Evolutionary conservation across 2,329 filamentous ascomycete genomes (phyloP), one percentile per base, ranked within the genome.

Genomic region (Fonsecaea pedrosoi): DNA sequence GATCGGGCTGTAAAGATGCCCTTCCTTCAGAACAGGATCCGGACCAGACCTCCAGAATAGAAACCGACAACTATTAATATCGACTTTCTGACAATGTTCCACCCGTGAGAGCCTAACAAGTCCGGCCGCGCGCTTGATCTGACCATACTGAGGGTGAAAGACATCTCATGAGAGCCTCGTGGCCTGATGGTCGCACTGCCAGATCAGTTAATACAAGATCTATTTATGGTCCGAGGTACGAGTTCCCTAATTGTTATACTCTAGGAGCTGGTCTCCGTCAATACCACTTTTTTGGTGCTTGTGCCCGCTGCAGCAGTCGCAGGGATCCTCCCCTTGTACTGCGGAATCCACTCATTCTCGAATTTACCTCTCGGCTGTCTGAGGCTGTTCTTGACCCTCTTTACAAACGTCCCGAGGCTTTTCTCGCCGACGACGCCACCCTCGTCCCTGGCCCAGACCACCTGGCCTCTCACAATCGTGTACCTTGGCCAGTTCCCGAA

Each of bases 401-500:
- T 37, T 13, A 62, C 53, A 45, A 42, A 62, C 37, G 6, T 48
- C 8, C 60, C 60, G 8, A 18, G 50, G 42, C 18, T 37, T 32
- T 55, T 62, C 2, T 32, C 54, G 53, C 60, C 60, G 15, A 62
- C 3, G 5, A 62, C 50, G 37, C 60, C 60, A 30, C 60, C 60
- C 32, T 62, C 60, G n/a, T 62, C 53, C 1, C 60, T 18, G 21
- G 50, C 38, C 60, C 60, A 78, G 1, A 78, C 73, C 1, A 77
- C 60, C 48, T 77, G 61, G 0, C 76, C 76, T 15, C 75, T 72
- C 4, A 77, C 53, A 3, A 78, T 69, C 7, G 74, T 76, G 54
- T 76, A 77, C 12, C 77, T 67, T 8, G 76, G 77, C 77, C 77
- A 78, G 25, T 77, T 75, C 5, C 58, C 64, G 38, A 78, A 70